These are phyloP conservation scores for Lathyrus tuberosus DNA, from an alignment of 306 rosid species.

Conservation along the genomic window DNA sequence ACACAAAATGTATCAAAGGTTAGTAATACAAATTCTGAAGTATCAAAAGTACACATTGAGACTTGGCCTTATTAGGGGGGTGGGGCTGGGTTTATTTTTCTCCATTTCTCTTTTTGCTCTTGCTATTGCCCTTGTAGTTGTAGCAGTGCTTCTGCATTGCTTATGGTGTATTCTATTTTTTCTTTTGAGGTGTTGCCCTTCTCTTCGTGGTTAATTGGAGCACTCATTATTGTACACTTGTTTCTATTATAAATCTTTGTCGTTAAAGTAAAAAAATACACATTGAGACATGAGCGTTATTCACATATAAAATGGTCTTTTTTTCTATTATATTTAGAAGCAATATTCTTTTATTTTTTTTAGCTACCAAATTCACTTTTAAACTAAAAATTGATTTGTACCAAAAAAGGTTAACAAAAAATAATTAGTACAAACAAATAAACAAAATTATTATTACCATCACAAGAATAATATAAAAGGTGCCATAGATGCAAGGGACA, in stretches of 20 bases:
- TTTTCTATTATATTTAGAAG: neutral
- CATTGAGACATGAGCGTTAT: neutral
- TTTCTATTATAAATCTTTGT: neutral
- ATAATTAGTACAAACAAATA: neutral
- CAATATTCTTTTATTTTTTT: neutral
- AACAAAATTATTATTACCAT: neutral
- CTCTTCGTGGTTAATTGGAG: neutral
- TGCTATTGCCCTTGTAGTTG: neutral
- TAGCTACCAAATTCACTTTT: neutral
- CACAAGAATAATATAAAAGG: neutral
- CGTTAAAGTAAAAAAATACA: neutral
- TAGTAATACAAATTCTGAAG: neutral
- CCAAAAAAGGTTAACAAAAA: neutral
- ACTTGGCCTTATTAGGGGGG: neutral
- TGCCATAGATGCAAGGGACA: neutral
- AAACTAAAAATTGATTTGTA: neutral
- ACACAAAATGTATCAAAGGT: neutral
- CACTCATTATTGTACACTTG: too few relatives aligned
- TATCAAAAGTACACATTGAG: neutral
- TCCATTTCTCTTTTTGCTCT: neutral
- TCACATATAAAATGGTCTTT: neutral
- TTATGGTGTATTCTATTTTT: neutral
- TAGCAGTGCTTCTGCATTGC: neutral
- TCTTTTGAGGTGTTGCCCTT: slow-evolving; percentile 1
- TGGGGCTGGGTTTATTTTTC: neutral